Evolutionary conservation across 1,284 basidiomycete genomes (phyloP), one percentile per base, ranked within the genome.

Genomic region (Trichosporon sp.): DNA sequence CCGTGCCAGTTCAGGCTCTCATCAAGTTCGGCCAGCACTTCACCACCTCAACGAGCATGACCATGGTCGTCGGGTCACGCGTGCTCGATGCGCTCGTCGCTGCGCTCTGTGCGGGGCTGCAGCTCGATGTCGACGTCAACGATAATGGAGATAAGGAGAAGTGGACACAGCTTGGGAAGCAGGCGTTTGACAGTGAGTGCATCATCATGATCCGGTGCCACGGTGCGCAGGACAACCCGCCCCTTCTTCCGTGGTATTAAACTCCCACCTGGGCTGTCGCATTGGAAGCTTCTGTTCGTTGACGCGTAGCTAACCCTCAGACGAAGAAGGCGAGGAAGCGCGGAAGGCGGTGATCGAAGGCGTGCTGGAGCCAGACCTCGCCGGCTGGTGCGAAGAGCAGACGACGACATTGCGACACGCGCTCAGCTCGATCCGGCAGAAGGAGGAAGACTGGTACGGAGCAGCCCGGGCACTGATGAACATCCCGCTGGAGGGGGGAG

Each of bases 301-400:
- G 10, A 3, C 5, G 3, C n/a, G 34, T 3, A 31, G 49, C 49
- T 54, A 21, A 54, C 49, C 14, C 31, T 16, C 49, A 54, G 49
- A 29, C 14, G 73, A 70, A 2, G 40, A 37, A 13, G 49, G 49
- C 21, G 70, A 70, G 29, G 75, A 75, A 14, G 46, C 66, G 14
- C 73, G 78, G 44, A 63, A 68, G 46, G 66, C 71, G 31, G 71
- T 75, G 0, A 75, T 81, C 13, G 72, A 76, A 57, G 74, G 72
- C 1, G 71, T 81, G 8, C 58, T 79, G 40, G 61, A 52, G 8
- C 70, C 87, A 87, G 71, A 69, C 1, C 67, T 69, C 6, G 71
- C 71, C 9, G 78, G 77, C 44, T 94, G 91, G 80, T 96, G 92
- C 75, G 95, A 98, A 78, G 94, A 98, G 79, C 93, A 96, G 92